Evolutionary conservation across 768 basidiomycete genomes (phyloP).

Genomic region (Tephrocybe sp.): DNA sequence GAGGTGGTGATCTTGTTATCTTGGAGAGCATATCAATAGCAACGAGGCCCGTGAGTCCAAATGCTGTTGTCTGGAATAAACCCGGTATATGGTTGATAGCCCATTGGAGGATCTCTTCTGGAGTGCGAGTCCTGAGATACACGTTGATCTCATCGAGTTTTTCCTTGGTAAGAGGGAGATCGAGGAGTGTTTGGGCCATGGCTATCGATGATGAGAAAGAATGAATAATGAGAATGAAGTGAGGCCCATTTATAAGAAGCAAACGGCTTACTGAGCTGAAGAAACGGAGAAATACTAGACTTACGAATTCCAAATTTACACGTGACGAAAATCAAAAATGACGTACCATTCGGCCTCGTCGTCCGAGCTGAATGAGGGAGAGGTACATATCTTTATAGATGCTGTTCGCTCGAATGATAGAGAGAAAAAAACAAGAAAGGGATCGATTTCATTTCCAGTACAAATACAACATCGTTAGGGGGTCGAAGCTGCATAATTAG

Average conservation of each 20-base stretch:
- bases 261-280: constrained; percentile 8
- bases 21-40: constrained; percentile 94
- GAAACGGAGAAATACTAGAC: not conserved
- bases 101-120: constrained; percentile 88
- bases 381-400: too few species aligned
- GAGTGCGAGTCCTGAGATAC: constrained; percentile 67
- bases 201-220: not conserved
- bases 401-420: too few species aligned
- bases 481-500: too few species aligned
- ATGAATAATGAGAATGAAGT: constrained; percentile 4
- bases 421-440: too few species aligned
- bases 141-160: constrained; percentile 71
- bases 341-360: too few species aligned
- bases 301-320: constrained; percentile 2
- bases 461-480: too few species aligned
- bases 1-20: constrained; percentile 64
- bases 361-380: too few species aligned
- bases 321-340: constrained; percentile 13
- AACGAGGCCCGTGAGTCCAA: constrained; percentile 93
- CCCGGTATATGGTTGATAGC: constrained; percentile 75
- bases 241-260: constrained; percentile 9
- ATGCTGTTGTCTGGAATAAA: constrained; percentile 93
- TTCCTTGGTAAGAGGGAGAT: constrained; percentile 56
- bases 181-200: constrained; percentile 40
- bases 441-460: too few species aligned